Percentiles rank a stretch among this genome's conserved stretches.
Conservation (phyloP, 2,329 filamentous ascomycete genomes). For the Diaporthe caulivora region DNA sequence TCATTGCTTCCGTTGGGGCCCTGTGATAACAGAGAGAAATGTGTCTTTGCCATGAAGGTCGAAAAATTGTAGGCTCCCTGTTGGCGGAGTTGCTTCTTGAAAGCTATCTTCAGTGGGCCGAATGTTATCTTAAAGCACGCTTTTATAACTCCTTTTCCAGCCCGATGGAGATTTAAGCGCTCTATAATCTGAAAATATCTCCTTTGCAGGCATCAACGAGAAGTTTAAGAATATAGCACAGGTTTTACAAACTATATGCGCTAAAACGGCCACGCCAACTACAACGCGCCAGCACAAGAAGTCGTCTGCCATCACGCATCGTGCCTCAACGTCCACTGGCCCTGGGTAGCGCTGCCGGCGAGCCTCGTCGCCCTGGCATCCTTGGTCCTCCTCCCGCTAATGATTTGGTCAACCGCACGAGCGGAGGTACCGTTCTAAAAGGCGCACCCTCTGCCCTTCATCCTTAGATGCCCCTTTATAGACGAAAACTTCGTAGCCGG, state of each 20-base stretch:
- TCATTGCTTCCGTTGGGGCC: too few species aligned
- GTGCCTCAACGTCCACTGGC: neutral
- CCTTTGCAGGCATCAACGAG: too few species aligned
- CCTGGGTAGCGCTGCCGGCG: neutral
- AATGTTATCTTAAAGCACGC: too few species aligned
- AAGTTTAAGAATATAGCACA: too few species aligned
- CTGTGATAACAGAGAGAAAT: too few species aligned
- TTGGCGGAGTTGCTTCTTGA: too few species aligned
- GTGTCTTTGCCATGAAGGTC: too few species aligned
- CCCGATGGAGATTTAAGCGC: too few species aligned
- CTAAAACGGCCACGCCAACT: neutral
- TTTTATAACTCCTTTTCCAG: neutral
- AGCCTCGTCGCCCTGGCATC: neutral
- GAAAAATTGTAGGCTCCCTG: too few species aligned
- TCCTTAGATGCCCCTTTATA: neutral
- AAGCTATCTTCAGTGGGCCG: too few species aligned
- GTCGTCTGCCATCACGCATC: neutral
- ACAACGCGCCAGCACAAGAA: neutral
- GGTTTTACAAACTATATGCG: neutral
- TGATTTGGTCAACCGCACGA: neutral
- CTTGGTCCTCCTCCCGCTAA: neutral
- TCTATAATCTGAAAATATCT: too few species aligned
- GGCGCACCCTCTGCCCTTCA: neutral
- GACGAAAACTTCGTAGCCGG: neutral
- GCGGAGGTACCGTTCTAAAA: neutral